phyloP scores from a whole-genome alignment of 2,329 filamentous ascomycete genomes.

The Botrytis byssoidea region DNA sequence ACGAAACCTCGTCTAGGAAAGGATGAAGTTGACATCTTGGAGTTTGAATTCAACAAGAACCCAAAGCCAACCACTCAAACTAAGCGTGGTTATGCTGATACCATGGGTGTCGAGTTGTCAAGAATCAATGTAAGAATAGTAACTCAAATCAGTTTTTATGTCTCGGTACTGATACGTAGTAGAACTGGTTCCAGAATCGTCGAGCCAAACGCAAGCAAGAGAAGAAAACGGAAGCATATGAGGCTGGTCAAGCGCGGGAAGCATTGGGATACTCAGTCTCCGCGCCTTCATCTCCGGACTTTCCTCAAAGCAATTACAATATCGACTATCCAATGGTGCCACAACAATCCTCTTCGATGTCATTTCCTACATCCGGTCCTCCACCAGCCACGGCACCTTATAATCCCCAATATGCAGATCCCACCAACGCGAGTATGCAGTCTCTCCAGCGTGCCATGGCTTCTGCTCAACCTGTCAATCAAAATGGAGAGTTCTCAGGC shows the following conservation, averaged over 20 bases:
- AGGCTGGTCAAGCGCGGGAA: conserved; percentile 43
- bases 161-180: conserved; percentile 13
- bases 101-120: conserved; percentile 61
- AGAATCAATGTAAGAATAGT: conserved; percentile 58
- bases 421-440: conserved; percentile 32
- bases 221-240: conserved; percentile 53
- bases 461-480: conserved; percentile 27
- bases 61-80: conserved; percentile 62
- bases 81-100: conserved; percentile 60
- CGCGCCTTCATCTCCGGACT: conserved; percentile 35
- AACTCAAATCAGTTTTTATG: neutral
- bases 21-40: conserved; percentile 58
- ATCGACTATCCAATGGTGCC: conserved; percentile 24
- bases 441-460: conserved; percentile 36
- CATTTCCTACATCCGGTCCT: conserved; percentile 27
- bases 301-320: conserved; percentile 29
- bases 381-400: conserved; percentile 32
- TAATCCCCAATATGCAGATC: conserved; percentile 35
- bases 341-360: conserved; percentile 24
- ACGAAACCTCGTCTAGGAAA: conserved; percentile 49
- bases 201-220: conserved; percentile 56
- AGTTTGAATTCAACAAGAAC: conserved; percentile 62
- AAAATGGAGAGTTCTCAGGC: conserved; percentile 28
- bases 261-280: conserved; percentile 29
- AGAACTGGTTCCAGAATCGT: conserved; percentile 71